Percentiles rank a stretch among this genome's conserved stretches.
phyloP scores from a whole-genome alignment of 371 early-diverging fungal species.

The Smittium culicis region DNA sequence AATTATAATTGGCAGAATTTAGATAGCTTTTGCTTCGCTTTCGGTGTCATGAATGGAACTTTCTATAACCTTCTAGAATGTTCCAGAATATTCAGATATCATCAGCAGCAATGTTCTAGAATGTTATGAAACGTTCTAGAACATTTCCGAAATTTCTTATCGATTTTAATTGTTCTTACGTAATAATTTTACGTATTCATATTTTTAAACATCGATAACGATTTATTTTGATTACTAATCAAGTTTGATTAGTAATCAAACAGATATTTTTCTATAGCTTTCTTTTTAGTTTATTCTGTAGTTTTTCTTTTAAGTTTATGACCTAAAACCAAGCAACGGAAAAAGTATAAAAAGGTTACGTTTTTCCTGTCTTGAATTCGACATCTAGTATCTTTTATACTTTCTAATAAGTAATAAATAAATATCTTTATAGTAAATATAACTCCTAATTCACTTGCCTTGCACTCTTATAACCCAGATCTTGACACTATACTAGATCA shows the following conservation, averaged over 20 bases:
- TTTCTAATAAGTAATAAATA: slow-evolving; percentile 1
- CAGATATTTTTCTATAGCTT: slow-evolving; percentile 1
- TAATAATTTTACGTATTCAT: slow-evolving; percentile 6
- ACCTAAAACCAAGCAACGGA: slow-evolving; percentile 9
- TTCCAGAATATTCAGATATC: slow-evolving; percentile 6
- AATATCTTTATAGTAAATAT: not conserved
- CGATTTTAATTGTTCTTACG: slow-evolving; percentile 6
- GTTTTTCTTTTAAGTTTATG: slow-evolving; percentile 4
- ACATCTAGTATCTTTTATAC: slow-evolving; percentile 7
- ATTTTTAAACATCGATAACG: not conserved
- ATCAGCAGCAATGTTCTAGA: slow-evolving; percentile 9
- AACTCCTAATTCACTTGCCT: not conserved
- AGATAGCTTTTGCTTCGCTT: too few relatives aligned
- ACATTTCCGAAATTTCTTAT: slow-evolving; percentile 2
- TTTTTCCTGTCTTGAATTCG: slow-evolving; percentile 9
- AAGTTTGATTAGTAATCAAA: slow-evolving; percentile 7
- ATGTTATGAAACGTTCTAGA: slow-evolving; percentile 7
- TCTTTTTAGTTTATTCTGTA: slow-evolving; percentile 4
- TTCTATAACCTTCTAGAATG: slow-evolving; percentile 8
- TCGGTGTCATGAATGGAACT: slow-evolving; percentile 10
- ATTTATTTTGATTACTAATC: slow-evolving; percentile 8
- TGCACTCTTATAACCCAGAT: not conserved
- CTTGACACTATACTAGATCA: slow-evolving; percentile 4
- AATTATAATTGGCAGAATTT: too few relatives aligned
- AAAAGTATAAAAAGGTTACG: slow-evolving; percentile 9